Evolutionary conservation across 768 basidiomycete genomes (phyloP).

Genomic region (Macrolepiota dolichaula): DNA sequence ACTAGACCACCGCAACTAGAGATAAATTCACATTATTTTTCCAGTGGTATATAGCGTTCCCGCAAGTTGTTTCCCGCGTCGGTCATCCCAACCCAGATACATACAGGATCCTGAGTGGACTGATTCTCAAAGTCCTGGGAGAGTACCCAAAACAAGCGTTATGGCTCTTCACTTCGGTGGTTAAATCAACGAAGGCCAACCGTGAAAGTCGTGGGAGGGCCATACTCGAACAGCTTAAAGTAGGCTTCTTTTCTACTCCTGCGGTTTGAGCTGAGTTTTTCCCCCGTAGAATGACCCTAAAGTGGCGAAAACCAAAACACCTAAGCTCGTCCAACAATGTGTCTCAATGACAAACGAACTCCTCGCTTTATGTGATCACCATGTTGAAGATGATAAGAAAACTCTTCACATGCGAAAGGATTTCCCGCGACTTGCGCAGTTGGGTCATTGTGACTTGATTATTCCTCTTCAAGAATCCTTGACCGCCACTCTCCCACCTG

Average conservation of each 20-base stretch:
- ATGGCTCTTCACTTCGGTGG: conserved; percentile 89
- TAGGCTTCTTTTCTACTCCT: conserved; percentile 23
- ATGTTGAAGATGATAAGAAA: conserved; percentile 36
- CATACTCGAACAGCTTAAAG: conserved; percentile 59
- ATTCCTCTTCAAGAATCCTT: conserved; percentile 93
- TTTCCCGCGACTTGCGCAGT: conserved; percentile 50
- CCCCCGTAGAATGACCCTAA: not conserved
- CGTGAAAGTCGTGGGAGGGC: conserved; percentile 57
- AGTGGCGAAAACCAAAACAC: conserved; percentile 29
- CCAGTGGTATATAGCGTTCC: conserved; percentile 95
- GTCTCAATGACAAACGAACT: conserved; percentile 66
- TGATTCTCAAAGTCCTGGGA: conserved; percentile 73
- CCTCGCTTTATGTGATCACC: conserved; percentile 60
- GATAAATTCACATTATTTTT: not conserved
- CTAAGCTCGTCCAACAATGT: conserved; percentile 50
- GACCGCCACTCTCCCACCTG: conserved; percentile 82
- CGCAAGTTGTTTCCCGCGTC: conserved; percentile 94
- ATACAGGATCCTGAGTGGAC: conserved; percentile 51
- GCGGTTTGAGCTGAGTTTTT: not conserved
- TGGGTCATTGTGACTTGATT: conserved; percentile 68
- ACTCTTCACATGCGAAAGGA: conserved; percentile 48
- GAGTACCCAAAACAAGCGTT: conserved; percentile 88
- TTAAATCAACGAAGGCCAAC: conserved; percentile 72
- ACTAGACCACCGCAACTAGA: not conserved
- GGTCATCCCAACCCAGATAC: conserved; percentile 68